These are phyloP conservation scores for Ceratobasidium sp. DNA, from an alignment of 1,284 basidiomycete species.

Conservation along the genomic window DNA sequence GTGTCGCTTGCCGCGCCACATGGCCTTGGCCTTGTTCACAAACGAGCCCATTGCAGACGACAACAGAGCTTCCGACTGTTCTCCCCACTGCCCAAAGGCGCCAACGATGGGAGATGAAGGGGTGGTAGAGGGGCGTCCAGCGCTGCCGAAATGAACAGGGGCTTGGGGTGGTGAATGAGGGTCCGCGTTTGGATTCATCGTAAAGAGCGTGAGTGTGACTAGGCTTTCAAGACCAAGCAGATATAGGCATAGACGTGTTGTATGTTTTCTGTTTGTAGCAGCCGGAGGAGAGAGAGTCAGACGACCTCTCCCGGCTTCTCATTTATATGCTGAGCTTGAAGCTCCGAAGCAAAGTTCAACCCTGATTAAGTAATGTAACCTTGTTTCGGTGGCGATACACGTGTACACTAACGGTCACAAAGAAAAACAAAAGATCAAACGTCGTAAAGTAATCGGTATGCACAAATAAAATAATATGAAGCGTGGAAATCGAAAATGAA, in stretches of 20 bases:
- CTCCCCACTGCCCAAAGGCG: no score
- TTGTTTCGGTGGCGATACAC: no score
- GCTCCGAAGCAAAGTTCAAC: conserved; percentile 1
- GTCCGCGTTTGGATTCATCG: conserved; percentile 7
- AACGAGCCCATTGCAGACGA: conserved; percentile 19
- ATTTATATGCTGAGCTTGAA: neutral
- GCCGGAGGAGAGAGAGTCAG: conserved; percentile 10
- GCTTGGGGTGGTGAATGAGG: neutral
- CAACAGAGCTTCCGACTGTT: neutral
- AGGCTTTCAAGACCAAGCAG: neutral
- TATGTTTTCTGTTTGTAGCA: neutral
- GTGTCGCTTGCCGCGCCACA: conserved; percentile 7
- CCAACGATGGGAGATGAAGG: neutral
- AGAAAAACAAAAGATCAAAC: no score
- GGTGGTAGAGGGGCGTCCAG: conserved; percentile 4
- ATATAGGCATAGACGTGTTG: conserved; percentile 13
- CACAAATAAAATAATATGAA: neutral
- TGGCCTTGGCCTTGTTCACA: conserved; percentile 34
- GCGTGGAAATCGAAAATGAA: conserved; percentile 24
- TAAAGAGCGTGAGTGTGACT: conserved; percentile 13
- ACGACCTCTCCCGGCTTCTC: neutral
- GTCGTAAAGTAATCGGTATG: no score
- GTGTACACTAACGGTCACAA: no score
- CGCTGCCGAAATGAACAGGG: conserved; percentile 4
- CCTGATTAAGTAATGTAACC: neutral